Conservation (phyloP, 2,329 filamentous ascomycete species). For the Fusarium papillatum region DNA sequence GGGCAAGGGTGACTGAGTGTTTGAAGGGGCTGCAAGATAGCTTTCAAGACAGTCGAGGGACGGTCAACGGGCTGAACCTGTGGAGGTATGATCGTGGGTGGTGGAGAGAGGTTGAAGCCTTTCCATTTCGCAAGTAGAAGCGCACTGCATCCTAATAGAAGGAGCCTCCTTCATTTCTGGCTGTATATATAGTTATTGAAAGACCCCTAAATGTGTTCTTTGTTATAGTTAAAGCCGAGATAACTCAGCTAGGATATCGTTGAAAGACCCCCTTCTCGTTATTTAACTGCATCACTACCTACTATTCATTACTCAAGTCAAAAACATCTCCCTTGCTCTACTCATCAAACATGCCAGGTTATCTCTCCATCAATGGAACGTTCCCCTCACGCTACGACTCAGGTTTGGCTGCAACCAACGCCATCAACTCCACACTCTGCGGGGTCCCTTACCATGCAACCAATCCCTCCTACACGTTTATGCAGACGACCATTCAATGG, state of each 20-base stretch:
- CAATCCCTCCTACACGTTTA: constrained; percentile 1
- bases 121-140: background rate
- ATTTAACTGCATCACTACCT: background rate
- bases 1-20: constrained; percentile 20
- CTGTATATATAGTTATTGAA: background rate
- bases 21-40: constrained; percentile 3
- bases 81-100: constrained; percentile 30
- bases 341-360: background rate
- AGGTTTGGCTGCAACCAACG: background rate
- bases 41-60: constrained; percentile 7
- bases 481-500: background rate
- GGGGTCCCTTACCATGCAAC: background rate
- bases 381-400: background rate
- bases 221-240: too few relatives aligned
- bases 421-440: constrained; percentile 4
- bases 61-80: constrained; percentile 20
- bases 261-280: background rate
- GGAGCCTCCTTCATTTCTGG: background rate
- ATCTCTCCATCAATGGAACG: background rate
- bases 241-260: too few relatives aligned
- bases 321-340: too few relatives aligned
- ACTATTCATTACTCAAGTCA: too few relatives aligned
- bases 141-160: background rate
- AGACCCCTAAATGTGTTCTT: too few relatives aligned
- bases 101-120: constrained; percentile 17